Evolutionary conservation across 441 rosid genomes (phyloP).

Genomic region (Biscutella laevigata): DNA sequence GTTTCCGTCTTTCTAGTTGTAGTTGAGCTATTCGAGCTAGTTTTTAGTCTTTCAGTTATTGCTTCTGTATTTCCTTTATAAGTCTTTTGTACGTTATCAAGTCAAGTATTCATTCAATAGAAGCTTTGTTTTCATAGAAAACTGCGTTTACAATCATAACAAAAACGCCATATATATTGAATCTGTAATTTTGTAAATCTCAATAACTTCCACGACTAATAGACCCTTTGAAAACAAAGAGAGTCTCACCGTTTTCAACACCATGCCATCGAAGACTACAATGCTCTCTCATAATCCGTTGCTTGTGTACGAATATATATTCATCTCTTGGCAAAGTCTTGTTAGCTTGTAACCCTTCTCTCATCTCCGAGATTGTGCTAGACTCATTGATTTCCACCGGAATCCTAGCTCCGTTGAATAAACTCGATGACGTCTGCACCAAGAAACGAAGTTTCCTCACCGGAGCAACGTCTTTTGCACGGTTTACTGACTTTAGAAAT

Average conservation of each 20-base stretch:
- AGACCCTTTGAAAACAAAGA: conserved; percentile 71
- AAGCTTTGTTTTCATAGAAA: too few relatives aligned
- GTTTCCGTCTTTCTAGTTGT: too few relatives aligned
- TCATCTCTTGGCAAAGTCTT: conserved; percentile 56
- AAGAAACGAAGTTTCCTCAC: conserved; percentile 32
- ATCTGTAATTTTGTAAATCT: background rate
- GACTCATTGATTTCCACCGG: conserved; percentile 60
- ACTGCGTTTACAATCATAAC: too few relatives aligned
- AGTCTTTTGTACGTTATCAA: too few relatives aligned
- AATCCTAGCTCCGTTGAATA: conserved; percentile 53
- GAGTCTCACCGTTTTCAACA: conserved; percentile 54
- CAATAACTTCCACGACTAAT: conserved; percentile 27
- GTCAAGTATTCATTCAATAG: too few relatives aligned
- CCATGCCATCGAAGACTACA: conserved; percentile 85
- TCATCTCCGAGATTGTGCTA: conserved; percentile 43
- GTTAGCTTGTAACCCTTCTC: conserved; percentile 34
- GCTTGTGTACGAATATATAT: conserved; percentile 76
- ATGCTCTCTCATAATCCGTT: conserved; percentile 62
- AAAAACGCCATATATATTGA: too few relatives aligned
- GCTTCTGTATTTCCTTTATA: too few relatives aligned
- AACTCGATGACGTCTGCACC: conserved; percentile 60
- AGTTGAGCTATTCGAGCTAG: too few relatives aligned
- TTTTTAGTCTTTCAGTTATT: too few relatives aligned
- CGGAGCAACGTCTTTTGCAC: conserved; percentile 33
- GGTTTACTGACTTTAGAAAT: conserved; percentile 34